Base-by-base conservation (phyloP, 805 yeast genomes). In the Metschnikowia drakensbergensis region DNA sequence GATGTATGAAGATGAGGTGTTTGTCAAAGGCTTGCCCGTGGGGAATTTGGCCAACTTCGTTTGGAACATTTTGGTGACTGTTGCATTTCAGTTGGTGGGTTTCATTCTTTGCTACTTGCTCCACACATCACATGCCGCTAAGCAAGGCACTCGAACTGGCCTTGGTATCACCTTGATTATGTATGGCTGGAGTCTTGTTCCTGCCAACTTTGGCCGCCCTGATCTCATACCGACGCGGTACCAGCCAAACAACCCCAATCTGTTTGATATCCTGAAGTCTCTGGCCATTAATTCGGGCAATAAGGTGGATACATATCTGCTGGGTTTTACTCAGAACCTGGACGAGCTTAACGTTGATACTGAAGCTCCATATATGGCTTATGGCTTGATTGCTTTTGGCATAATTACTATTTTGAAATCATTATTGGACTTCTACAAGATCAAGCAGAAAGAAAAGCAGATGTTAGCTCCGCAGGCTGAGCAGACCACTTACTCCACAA, bases 71-170 rank as follows among this genome's bases (percentile, higher is more conserved):
- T 76, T 89, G 56, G 95, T 94, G 2, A 83, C 96, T 25, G 77
- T 88, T n/a, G 85, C 95, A 36, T 94, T 94, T 73, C 97, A 92
- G 67, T 88, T 87, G 64, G 85, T 92, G 30, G 99, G 99, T 3
- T 94, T 94, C 67, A 74, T 94, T 37, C 75, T 92, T 47, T 91
- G 98, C 6, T 94, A 91, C 63, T 71, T 92, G 39, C 73, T 94
- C 47, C 98, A 94, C 67, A 92, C 98, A 0, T 88, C 97, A 2
- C 99, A 94, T 64, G 97, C 98, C 4, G 96, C 97, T 3, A 89
- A 88, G 63, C 91, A 91, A 60, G 99, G 99, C 3, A 85, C 97
- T 1, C 75, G 96, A 52, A 86, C 92, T 17, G 99, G 99, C 0
- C 69, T 94, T 49, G 98, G 98, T 2, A 62, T 87, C 51, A 89